Evolutionary conservation across 345 rosid genomes (phyloP).

Genomic region (Turritis glabra): DNA sequence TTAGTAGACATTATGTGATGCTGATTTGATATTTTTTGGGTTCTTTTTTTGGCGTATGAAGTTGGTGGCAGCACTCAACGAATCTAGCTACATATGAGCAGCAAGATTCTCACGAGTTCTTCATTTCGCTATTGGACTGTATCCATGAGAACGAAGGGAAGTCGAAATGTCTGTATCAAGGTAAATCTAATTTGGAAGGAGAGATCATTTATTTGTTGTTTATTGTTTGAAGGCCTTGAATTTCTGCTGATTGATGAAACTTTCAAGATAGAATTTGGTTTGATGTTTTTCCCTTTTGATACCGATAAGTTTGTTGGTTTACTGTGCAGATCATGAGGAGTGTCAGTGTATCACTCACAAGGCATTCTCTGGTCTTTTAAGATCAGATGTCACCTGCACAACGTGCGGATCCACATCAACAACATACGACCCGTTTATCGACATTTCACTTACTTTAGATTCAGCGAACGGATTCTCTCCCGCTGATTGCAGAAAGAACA

Average conservation of each 20-base stretch:
- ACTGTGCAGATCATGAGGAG: slow-evolving; percentile 63
- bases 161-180: slow-evolving; percentile 48
- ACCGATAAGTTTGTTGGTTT: slow-evolving; percentile 25
- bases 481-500: slow-evolving; percentile 35
- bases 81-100: slow-evolving; percentile 82
- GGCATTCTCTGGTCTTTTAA: slow-evolving; percentile 83
- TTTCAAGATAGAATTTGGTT: not conserved
- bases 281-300: not conserved
- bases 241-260: not conserved
- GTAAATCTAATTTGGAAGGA: slow-evolving; percentile 34
- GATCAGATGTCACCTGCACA: slow-evolving; percentile 89
- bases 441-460: slow-evolving; percentile 84
- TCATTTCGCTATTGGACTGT: slow-evolving; percentile 80
- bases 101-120: slow-evolving; percentile 97
- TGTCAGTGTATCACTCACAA: slow-evolving; percentile 86
- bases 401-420: slow-evolving; percentile 90
- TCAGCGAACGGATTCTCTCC: slow-evolving; percentile 36
- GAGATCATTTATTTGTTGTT: not conserved
- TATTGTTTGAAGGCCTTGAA: not conserved
- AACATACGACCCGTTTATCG: slow-evolving; percentile 86
- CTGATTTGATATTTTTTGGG: slow-evolving; percentile 24
- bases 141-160: slow-evolving; percentile 85
- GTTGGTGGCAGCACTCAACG: slow-evolving; percentile 96
- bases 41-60: slow-evolving; percentile 45
- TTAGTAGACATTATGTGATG: not conserved